Evolutionary conservation across 352 stramenopile species (phyloP).

Genomic region (Phytopythium mirpurense): DNA sequence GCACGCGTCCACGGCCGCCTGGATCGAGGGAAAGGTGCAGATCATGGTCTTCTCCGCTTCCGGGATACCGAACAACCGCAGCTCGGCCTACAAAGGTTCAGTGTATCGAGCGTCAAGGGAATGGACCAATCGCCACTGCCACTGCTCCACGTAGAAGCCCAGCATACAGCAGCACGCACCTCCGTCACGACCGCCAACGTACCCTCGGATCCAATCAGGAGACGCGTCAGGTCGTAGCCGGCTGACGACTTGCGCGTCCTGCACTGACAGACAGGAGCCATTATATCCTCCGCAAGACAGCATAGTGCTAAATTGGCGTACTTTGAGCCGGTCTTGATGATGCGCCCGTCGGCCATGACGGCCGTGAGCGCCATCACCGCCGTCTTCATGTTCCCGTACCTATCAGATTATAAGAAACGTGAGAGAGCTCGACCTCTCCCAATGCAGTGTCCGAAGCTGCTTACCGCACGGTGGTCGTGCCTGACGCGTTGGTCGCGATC

Average conservation of each 20-base stretch:
- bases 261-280: background rate
- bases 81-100: slow-evolving; percentile 52
- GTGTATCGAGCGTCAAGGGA: no score
- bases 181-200: slow-evolving; percentile 94
- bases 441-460: no score
- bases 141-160: no score
- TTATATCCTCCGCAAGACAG: no score
- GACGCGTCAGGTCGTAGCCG: slow-evolving; percentile 92
- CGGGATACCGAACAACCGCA: slow-evolving; percentile 90
- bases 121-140: background rate
- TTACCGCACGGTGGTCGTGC: slow-evolving; percentile 84
- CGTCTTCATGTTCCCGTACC: slow-evolving; percentile 96
- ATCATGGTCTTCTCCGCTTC: slow-evolving; percentile 85
- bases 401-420: no score
- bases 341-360: slow-evolving; percentile 88
- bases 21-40: slow-evolving; percentile 89
- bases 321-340: slow-evolving; percentile 89
- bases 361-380: slow-evolving; percentile 93
- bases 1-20: slow-evolving; percentile 70
- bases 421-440: background rate
- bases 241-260: slow-evolving; percentile 93
- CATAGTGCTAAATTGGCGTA: no score
- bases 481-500: slow-evolving; percentile 88
- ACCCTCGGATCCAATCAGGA: slow-evolving; percentile 95
- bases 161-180: slow-evolving; percentile 9